phyloP scores from a whole-genome alignment of 768 basidiomycete genomes.

The Mycena galericulata region DNA sequence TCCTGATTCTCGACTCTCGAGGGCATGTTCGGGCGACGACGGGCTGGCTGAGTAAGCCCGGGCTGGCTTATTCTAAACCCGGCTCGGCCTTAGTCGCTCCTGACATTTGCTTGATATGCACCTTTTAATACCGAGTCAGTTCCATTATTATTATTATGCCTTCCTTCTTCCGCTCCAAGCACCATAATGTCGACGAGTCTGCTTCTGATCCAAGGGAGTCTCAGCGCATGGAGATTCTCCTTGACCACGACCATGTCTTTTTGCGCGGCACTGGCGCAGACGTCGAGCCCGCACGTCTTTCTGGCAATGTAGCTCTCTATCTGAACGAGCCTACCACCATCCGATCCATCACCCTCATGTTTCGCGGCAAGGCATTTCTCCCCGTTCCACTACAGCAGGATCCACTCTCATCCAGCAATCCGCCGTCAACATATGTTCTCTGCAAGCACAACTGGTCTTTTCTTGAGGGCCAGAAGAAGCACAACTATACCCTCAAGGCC shows the following conservation, averaged over 20 bases:
- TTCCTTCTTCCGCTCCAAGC: neutral
- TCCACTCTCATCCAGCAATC: slow-evolving; percentile 62
- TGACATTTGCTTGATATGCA: too few species aligned
- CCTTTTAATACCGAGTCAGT: too few species aligned
- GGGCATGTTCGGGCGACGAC: too few species aligned
- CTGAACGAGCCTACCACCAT: slow-evolving; percentile 86
- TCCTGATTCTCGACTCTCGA: too few species aligned
- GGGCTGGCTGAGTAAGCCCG: too few species aligned
- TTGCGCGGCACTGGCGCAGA: slow-evolving; percentile 87
- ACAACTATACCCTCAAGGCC: slow-evolving; percentile 91
- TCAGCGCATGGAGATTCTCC: slow-evolving; percentile 72
- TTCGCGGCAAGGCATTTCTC: slow-evolving; percentile 84
- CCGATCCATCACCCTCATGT: slow-evolving; percentile 85
- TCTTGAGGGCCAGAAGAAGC: slow-evolving; percentile 83
- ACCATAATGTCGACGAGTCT: neutral
- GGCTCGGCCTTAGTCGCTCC: too few species aligned
- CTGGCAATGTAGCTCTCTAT: slow-evolving; percentile 83
- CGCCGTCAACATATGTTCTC: slow-evolving; percentile 68
- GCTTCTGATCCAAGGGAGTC: too few species aligned
- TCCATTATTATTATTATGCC: too few species aligned
- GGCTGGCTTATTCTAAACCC: too few species aligned
- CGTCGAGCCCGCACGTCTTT: slow-evolving; percentile 83
- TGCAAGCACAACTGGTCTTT: slow-evolving; percentile 94
- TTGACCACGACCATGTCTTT: slow-evolving; percentile 76
- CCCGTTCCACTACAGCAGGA: slow-evolving; percentile 70